Evolutionary conservation across 345 rosid species (phyloP).

Genomic region (Cardamine occulta): DNA sequence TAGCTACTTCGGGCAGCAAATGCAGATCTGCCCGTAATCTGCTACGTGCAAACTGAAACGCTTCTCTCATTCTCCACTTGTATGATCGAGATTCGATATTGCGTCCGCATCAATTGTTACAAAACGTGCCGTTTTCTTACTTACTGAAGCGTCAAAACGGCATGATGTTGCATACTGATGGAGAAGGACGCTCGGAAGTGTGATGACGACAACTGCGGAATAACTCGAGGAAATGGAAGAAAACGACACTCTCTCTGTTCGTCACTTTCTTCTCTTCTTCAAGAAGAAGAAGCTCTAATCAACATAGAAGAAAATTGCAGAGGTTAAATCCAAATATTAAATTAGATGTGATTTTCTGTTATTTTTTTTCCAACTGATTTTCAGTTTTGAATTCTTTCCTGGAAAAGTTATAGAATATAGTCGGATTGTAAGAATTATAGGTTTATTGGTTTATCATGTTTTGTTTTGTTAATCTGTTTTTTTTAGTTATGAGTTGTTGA

Average conservation of each 20-base stretch:
- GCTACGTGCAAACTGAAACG: constrained; percentile 40
- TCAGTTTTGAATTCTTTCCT: background rate
- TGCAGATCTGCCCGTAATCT: constrained; percentile 35
- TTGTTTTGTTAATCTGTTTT: background rate
- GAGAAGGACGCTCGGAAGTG: constrained; percentile 26
- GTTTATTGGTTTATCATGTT: background rate
- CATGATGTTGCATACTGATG: background rate
- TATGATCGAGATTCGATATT: constrained; percentile 27
- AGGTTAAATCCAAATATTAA: background rate
- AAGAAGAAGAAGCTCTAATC: background rate
- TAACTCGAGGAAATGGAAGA: constrained; percentile 25
- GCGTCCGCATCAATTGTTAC: constrained; percentile 21
- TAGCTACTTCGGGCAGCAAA: constrained; percentile 28
- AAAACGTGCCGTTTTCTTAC: background rate
- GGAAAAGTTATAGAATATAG: background rate
- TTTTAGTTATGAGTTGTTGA: background rate
- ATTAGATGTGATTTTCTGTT: background rate
- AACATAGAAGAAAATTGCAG: background rate
- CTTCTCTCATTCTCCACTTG: constrained; percentile 37
- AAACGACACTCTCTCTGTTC: constrained; percentile 35
- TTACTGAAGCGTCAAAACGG: background rate
- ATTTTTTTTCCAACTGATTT: background rate
- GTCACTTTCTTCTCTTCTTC: constrained; percentile 21
- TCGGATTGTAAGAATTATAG: background rate
- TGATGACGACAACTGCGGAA: constrained; percentile 5